A percentile compares a stretch with the other conserved stretches of the same genome.
phyloP scores from a whole-genome alignment of 148 eudicot species.

The Heliamphora exappendiculata region DNA sequence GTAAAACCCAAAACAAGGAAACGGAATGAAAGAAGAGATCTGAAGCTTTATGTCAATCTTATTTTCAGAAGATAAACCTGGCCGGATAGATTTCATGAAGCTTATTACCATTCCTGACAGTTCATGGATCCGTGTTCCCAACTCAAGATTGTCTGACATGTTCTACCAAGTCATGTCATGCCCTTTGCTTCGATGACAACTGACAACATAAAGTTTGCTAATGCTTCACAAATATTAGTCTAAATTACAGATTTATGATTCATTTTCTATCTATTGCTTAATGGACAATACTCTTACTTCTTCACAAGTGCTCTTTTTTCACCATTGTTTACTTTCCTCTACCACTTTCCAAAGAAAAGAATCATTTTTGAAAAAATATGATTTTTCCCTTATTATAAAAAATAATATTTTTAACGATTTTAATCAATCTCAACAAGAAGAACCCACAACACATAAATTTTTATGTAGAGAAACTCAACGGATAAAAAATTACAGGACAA shows the following conservation, averaged over 20 bases:
- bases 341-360: not conserved
- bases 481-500: too few relatives aligned
- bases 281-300: not conserved
- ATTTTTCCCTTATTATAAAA: too few relatives aligned
- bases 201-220: not conserved
- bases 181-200: not conserved
- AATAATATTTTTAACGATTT: too few relatives aligned
- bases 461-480: too few relatives aligned
- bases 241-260: not conserved
- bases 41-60: not conserved
- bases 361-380: too few relatives aligned
- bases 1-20: not conserved
- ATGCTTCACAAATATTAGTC: not conserved
- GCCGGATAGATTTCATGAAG: not conserved
- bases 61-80: not conserved
- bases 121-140: not conserved
- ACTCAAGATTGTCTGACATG: not conserved
- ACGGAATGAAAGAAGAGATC: not conserved
- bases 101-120: not conserved
- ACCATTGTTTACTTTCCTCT: not conserved
- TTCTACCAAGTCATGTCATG: not conserved
- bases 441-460: too few relatives aligned
- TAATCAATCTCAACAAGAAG: too few relatives aligned
- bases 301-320: not conserved
- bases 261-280: not conserved